Base-by-base conservation (phyloP, 495 filamentous ascomycete species). In the Annulohypoxylon maeteangense region DNA sequence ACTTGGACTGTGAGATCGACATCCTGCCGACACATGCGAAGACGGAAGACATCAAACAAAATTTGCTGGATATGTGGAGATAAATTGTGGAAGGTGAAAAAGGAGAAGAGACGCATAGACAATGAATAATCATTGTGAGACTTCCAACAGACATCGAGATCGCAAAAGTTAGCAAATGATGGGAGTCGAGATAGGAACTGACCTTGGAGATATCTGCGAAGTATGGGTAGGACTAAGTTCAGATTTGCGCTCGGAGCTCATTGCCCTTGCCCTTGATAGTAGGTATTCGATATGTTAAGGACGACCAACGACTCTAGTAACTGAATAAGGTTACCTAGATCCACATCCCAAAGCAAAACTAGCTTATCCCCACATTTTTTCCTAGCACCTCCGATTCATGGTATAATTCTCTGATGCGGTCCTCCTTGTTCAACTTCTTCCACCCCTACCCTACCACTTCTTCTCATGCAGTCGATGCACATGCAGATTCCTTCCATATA, bases 371-470 rank as follows among this genome's bases (percentile, higher is more conserved):
- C 20, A 56, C 53, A 18, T 53, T 59, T 59, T 36, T 42, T 27
- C 57, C 47, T 65, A 22, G 45, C 27, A 53, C 48, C 42, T 65
- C 70, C 70, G 70, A 73, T 73, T 69, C 70, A 62, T 73, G 18
- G 54, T 73, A 73, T 69, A 73, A 66, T 73, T 73, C 29, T 66
- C 65, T 73, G 70, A 73, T 73, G 65, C 65, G n/a, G 45, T 66
- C 61, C 44, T 66, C 62, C 65, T 69, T 72, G 36, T 11, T 40
- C 60, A 25, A 32, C 29, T 27, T 63, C 62, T 67, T 10, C 57
- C 68, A 62, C 55, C 62, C 68, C 68, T 57, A 23, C 34, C 5
- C 54, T 14, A 38, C 50, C 54, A 50, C 32, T 34, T 38, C 40
- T 45, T 68, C 29, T 55, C 61, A 63, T 68, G 70, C 60, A 68